Conservation (phyloP, 257 asterid genomes). For the Plectranthus barbatus region DNA sequence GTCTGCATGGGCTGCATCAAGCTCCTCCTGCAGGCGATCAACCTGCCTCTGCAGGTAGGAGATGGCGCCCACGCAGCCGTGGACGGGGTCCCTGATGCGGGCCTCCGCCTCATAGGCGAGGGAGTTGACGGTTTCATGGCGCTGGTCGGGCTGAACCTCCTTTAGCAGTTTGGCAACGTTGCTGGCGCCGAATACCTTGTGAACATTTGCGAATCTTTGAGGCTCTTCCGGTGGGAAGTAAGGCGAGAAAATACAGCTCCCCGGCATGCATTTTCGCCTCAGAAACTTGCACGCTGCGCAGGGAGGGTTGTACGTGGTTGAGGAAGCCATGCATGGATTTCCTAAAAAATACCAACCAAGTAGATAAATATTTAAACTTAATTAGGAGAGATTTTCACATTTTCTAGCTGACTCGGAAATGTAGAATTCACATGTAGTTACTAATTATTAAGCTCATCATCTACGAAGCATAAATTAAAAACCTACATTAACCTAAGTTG, state of each 20-base stretch:
- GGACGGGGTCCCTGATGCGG: no score
- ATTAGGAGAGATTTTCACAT: no score
- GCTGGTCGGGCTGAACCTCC: conserved; percentile 44
- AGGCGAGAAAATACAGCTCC: conserved; percentile 31
- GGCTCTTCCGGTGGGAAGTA: no score
- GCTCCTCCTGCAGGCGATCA: conserved; percentile 44
- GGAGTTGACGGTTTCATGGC: no score
- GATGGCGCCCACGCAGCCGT: conserved; percentile 42
- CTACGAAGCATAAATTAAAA: background rate
- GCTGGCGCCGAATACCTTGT: no score
- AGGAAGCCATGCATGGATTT: conserved; percentile 37
- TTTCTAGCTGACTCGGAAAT: background rate
- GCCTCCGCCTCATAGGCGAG: no score
- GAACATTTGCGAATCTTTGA: conserved; percentile 40
- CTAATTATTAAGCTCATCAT: conserved; percentile 5
- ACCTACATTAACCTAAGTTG: background rate
- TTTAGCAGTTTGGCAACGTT: conserved; percentile 43
- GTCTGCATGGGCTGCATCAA: conserved; percentile 36
- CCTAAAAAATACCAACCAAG: no score
- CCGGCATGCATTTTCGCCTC: conserved; percentile 45
- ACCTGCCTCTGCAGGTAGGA: conserved; percentile 42
- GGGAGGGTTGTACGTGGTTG: conserved; percentile 41
- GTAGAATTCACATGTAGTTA: conserved; percentile 10
- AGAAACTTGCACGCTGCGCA: conserved; percentile 56
- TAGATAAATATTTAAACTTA: no score